Conservation (phyloP, 257 asterid species). For the Ehretia macrophylla region DNA sequence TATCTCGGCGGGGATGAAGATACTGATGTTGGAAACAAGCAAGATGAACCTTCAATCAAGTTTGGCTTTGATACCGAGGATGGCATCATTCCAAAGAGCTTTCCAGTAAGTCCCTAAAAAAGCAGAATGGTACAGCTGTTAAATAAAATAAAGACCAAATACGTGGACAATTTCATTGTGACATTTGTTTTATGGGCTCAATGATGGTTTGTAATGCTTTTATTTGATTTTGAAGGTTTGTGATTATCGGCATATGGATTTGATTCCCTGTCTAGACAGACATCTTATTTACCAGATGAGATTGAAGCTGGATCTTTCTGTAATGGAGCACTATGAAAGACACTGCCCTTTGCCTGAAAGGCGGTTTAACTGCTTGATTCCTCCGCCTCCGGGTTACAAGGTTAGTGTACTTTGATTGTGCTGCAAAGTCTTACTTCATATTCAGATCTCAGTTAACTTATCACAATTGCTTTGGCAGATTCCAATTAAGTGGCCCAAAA, state of each 20-base stretch:
- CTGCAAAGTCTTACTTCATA: conserved; percentile 5
- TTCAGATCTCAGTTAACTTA: background rate
- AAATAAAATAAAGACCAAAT: no score
- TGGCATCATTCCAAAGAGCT: conserved; percentile 51
- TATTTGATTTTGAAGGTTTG: conserved; percentile 58
- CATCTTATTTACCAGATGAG: conserved; percentile 86
- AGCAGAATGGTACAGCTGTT: no score
- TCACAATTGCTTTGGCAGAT: conserved; percentile 27
- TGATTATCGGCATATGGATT: conserved; percentile 95
- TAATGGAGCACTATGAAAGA: conserved; percentile 99
- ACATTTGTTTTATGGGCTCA: no score
- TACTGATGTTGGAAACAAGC: conserved; percentile 55
- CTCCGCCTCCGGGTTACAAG: conserved; percentile 97
- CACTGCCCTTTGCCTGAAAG: conserved; percentile 96
- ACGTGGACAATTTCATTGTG: no score
- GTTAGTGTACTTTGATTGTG: conserved; percentile 23
- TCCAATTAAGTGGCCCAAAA: conserved; percentile 92
- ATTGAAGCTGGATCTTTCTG: conserved; percentile 78
- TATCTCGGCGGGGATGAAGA: conserved; percentile 89
- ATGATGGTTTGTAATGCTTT: conserved; percentile 4
- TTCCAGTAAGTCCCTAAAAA: conserved; percentile 52
- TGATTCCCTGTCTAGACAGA: conserved; percentile 98
- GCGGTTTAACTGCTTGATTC: conserved; percentile 84
- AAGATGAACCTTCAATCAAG: conserved; percentile 37
- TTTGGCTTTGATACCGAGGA: conserved; percentile 52